These are phyloP conservation scores for Wickerhamomyces hampshirensis DNA, from an alignment of 805 yeast species.

Conservation along the genomic window DNA sequence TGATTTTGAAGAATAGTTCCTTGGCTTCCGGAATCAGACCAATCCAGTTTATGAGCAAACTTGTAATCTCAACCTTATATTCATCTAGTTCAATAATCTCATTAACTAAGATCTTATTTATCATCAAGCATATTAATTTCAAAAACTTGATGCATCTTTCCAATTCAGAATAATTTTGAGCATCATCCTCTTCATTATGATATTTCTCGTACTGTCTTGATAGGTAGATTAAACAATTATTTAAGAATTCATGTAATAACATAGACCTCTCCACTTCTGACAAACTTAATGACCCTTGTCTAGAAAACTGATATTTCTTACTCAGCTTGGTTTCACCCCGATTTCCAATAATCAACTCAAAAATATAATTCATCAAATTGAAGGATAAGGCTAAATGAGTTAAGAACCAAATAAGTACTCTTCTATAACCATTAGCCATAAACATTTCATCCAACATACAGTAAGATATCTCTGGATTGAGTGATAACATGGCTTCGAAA, in stretches of 20 bases:
- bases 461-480: constrained; percentile 49
- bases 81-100: constrained; percentile 45
- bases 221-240: constrained; percentile 44
- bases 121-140: constrained; percentile 57
- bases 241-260: constrained; percentile 66
- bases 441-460: constrained; percentile 64
- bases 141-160: constrained; percentile 36
- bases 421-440: constrained; percentile 60
- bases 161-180: constrained; percentile 19
- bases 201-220: constrained; percentile 29
- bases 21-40: constrained; percentile 60
- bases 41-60: constrained; percentile 60
- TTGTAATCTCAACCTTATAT: constrained; percentile 54
- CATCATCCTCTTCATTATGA: constrained; percentile 15
- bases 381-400: constrained; percentile 57
- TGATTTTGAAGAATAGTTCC: constrained; percentile 43
- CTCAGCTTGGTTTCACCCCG: constrained; percentile 40
- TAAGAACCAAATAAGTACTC: constrained; percentile 62
- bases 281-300: constrained; percentile 50
- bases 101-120: constrained; percentile 43
- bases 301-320: constrained; percentile 38
- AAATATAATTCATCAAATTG: constrained; percentile 55
- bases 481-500: constrained; percentile 47
- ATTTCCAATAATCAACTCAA: constrained; percentile 51
- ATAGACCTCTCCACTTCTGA: constrained; percentile 59